Evolutionary conservation across 2,329 filamentous ascomycete genomes (phyloP).

Genomic region (Chrysoporthe puriensis): DNA sequence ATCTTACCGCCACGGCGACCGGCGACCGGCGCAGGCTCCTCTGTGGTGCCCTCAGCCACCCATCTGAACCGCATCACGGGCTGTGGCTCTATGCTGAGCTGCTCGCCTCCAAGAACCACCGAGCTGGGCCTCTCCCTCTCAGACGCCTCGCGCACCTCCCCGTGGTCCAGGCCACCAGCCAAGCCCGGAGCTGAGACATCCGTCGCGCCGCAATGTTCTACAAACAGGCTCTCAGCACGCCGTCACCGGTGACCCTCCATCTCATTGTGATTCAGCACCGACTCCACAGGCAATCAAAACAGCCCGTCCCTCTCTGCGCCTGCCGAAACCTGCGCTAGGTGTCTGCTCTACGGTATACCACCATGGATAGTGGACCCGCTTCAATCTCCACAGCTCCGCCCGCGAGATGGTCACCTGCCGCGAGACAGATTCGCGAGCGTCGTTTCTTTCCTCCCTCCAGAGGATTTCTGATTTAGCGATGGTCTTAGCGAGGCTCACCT

Average conservation of each 20-base stretch:
- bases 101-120: no score
- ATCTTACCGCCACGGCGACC: neutral
- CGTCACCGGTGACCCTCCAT: neutral
- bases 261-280: neutral
- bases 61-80: neutral
- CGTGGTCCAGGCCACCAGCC: slow-evolving; percentile 6
- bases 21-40: neutral
- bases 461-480: slow-evolving; percentile 12
- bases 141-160: neutral
- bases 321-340: neutral
- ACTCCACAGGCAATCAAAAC: neutral
- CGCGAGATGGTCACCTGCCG: slow-evolving; percentile 17
- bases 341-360: neutral
- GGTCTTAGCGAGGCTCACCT: neutral
- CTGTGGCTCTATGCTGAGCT: neutral
- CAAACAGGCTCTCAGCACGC: neutral
- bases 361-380: slow-evolving; percentile 7
- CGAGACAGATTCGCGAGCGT: slow-evolving; percentile 23
- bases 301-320: neutral
- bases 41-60: neutral
- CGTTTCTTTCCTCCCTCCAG: slow-evolving; percentile 13
- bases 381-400: slow-evolving; percentile 8
- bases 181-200: slow-evolving; percentile 10
- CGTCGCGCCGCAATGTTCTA: slow-evolving; percentile 6
- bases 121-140: neutral